These are phyloP conservation scores for Blastocystis hominis DNA, from an alignment of 352 stramenopile species.

Conservation along the genomic window DNA sequence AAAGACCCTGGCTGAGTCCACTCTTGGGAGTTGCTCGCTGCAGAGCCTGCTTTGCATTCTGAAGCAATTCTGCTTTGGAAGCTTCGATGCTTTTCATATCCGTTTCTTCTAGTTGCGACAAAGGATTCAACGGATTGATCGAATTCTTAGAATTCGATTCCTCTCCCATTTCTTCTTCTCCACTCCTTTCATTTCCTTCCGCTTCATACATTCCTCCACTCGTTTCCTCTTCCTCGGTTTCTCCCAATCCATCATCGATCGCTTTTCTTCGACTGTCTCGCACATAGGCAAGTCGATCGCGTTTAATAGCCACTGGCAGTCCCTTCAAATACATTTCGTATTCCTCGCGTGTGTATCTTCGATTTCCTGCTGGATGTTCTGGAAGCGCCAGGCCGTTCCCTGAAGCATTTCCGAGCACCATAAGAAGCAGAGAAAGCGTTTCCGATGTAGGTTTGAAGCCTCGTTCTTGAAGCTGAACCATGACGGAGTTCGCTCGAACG, in stretches of 20 bases:
- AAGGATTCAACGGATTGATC: background rate
- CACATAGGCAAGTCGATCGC: conserved; percentile 2
- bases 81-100: background rate
- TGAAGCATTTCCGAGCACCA: background rate
- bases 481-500: background rate
- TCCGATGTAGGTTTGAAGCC: background rate
- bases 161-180: no score
- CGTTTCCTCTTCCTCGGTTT: background rate
- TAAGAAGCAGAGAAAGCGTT: conserved; percentile 6
- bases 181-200: no score
- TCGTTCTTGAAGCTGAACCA: background rate
- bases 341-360: conserved; percentile 46
- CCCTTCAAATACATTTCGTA: background rate
- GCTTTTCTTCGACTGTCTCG: background rate
- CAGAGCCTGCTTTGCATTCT: background rate
- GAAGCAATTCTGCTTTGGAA: background rate
- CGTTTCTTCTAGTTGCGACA: no score
- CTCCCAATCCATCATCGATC: background rate
- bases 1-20: background rate
- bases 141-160: background rate
- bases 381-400: background rate
- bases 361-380: conserved; percentile 49
- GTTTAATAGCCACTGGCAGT: background rate
- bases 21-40: background rate
- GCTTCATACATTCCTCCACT: background rate